phyloP scores from a whole-genome alignment of 176 grass and related monocot genomes.

The Olyra latifolia region DNA sequence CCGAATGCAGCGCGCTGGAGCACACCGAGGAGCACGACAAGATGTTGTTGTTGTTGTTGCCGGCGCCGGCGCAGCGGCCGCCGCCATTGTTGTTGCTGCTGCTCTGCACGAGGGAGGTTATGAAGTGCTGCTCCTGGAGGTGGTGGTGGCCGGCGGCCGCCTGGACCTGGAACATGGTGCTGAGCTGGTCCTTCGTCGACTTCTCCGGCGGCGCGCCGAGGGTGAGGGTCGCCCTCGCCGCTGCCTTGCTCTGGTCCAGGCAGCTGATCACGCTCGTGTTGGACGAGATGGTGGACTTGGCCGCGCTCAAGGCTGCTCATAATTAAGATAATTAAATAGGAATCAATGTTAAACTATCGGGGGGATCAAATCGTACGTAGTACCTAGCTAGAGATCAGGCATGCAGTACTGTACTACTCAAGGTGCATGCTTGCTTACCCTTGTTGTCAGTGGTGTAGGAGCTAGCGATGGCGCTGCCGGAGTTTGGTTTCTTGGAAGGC shows the following conservation, averaged over 20 bases:
- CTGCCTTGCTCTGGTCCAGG: constrained; percentile 38
- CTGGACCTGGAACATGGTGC: constrained; percentile 39
- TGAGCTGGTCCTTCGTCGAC: not conserved
- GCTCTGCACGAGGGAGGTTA: constrained; percentile 18
- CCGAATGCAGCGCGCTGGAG: constrained; percentile 38
- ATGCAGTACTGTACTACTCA: too few species aligned
- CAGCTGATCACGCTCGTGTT: constrained; percentile 56
- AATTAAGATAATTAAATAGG: not conserved
- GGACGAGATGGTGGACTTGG: constrained; percentile 55
- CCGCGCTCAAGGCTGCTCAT: constrained; percentile 15
- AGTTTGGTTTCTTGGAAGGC: constrained; percentile 36
- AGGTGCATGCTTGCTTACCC: not conserved
- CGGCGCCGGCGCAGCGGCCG: too few species aligned
- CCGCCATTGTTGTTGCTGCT: not conserved
- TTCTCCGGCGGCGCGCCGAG: constrained; percentile 37
- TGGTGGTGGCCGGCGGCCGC: not conserved
- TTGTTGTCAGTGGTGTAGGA: constrained; percentile 44
- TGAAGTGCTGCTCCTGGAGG: constrained; percentile 36
- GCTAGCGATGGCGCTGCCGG: not conserved
- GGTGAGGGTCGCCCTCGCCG: constrained; percentile 43
- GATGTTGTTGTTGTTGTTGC: constrained; percentile 26
- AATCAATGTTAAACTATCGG: not conserved
- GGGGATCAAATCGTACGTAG: too few species aligned
- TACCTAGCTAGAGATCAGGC: not conserved
- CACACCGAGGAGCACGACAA: constrained; percentile 48